These are phyloP conservation scores for Phoenix dactylifera DNA, from an alignment of 176 grass and related monocot genomes.

Conservation along the genomic window DNA sequence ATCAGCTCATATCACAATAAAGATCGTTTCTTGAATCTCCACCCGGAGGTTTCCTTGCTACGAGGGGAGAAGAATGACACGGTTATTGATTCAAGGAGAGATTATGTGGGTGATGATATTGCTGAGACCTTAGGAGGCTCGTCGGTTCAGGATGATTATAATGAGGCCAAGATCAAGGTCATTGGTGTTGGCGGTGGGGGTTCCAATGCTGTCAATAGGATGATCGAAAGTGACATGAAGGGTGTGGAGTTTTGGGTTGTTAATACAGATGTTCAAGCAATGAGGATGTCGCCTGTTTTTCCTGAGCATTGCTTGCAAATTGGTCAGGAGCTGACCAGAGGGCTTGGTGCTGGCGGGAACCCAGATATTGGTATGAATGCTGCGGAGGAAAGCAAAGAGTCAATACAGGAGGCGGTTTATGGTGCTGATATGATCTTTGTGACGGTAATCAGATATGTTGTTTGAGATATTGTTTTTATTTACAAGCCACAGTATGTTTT, in stretches of 20 bases:
- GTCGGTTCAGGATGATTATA: constrained; percentile 23
- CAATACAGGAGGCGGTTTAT: constrained; percentile 54
- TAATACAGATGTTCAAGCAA: constrained; percentile 83
- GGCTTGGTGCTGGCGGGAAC: constrained; percentile 71
- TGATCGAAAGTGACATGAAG: constrained; percentile 74
- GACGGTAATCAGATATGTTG: constrained; percentile 33
- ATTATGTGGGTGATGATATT: constrained; percentile 9
- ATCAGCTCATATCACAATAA: constrained; percentile 40
- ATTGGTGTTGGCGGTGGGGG: constrained; percentile 74
- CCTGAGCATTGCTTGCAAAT: constrained; percentile 67
- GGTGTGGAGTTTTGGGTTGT: constrained; percentile 91
- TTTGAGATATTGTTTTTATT: too few relatives aligned
- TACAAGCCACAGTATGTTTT: too few relatives aligned
- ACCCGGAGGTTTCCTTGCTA: constrained; percentile 73
- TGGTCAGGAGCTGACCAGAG: constrained; percentile 68
- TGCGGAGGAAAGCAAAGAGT: constrained; percentile 59
- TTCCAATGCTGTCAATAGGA: constrained; percentile 81
- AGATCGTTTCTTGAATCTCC: constrained; percentile 66
- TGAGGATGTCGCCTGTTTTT: constrained; percentile 66
- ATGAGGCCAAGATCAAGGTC: constrained; percentile 82
- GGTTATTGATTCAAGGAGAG: constrained; percentile 18
- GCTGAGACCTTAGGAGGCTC: constrained; percentile 31
- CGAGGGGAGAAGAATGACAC: constrained; percentile 29
- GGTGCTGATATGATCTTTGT: constrained; percentile 90
- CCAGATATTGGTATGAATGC: constrained; percentile 92